These are phyloP conservation scores for Entomophthora muscae DNA, from an alignment of 371 early-diverging fungal genomes.

Conservation along the genomic window DNA sequence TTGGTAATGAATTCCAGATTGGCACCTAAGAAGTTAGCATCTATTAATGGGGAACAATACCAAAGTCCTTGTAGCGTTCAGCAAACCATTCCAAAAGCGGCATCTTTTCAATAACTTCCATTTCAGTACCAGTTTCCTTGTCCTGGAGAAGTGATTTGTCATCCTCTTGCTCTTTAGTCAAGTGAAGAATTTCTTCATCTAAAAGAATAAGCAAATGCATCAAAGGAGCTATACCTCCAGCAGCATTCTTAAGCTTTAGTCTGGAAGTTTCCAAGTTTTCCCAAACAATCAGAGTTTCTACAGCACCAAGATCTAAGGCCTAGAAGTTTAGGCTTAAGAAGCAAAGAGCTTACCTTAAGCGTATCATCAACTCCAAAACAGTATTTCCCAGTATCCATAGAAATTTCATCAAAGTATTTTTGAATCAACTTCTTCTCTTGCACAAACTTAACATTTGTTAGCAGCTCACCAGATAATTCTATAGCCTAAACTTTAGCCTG, in stretches of 20 bases:
- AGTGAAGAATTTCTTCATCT: slow-evolving; percentile 44
- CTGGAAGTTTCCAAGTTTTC: slow-evolving; percentile 78
- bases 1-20: slow-evolving; percentile 94
- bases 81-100: slow-evolving; percentile 97
- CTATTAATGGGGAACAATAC: neutral
- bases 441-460: slow-evolving; percentile 94
- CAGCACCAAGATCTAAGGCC: slow-evolving; percentile 90
- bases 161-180: slow-evolving; percentile 72
- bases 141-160: slow-evolving; percentile 42
- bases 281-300: slow-evolving; percentile 96
- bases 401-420: slow-evolving; percentile 95
- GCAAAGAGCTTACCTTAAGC: slow-evolving; percentile 29
- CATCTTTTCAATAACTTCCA: slow-evolving; percentile 62
- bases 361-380: slow-evolving; percentile 97
- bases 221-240: slow-evolving; percentile 20
- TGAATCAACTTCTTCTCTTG: slow-evolving; percentile 97
- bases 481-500: slow-evolving; percentile 60
- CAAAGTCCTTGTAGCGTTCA: slow-evolving; percentile 94
- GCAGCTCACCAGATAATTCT: slow-evolving; percentile 81
- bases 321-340: neutral
- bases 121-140: slow-evolving; percentile 37
- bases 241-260: slow-evolving; percentile 51
- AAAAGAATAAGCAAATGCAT: neutral
- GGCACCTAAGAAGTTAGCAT: slow-evolving; percentile 30
- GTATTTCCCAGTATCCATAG: slow-evolving; percentile 91